Evolutionary conservation across 495 filamentous ascomycete species (phyloP).

Genomic region (Aspergillus sclerotiicarbonarius): DNA sequence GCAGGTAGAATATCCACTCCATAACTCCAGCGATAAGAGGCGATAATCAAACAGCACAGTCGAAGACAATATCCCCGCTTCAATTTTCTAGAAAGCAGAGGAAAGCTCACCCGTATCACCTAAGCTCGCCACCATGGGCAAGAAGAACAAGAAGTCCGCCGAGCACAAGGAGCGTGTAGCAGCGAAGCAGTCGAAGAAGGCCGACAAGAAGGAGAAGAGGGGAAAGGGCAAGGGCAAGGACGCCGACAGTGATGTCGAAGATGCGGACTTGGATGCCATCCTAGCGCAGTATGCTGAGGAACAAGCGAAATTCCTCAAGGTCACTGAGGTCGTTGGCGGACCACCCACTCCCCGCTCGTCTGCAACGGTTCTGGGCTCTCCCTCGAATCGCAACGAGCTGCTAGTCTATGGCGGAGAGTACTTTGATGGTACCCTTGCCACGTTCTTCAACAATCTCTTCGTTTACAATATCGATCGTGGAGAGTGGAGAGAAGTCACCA

Average conservation of each 20-base stretch:
- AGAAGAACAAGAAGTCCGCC: slow-evolving; percentile 55
- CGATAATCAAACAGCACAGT: neutral
- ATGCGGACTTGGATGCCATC: slow-evolving; percentile 96
- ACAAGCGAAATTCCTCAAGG: slow-evolving; percentile 89
- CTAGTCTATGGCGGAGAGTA: slow-evolving; percentile 85
- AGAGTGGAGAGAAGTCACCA: slow-evolving; percentile 85
- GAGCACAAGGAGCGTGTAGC: slow-evolving; percentile 56
- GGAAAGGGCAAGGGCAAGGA: slow-evolving; percentile 56
- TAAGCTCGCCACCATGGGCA: slow-evolving; percentile 39
- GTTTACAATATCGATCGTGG: slow-evolving; percentile 84
- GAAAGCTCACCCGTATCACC: neutral
- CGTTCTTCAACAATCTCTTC: slow-evolving; percentile 73
- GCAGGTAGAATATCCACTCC: neutral
- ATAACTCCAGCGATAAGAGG: neutral
- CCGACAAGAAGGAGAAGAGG: slow-evolving; percentile 73
- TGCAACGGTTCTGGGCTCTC: slow-evolving; percentile 76
- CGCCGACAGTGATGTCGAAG: slow-evolving; percentile 79
- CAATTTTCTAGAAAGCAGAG: neutral
- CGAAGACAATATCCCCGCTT: neutral
- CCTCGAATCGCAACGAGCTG: slow-evolving; percentile 82
- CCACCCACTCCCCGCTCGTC: slow-evolving; percentile 79
- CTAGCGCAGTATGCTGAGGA: slow-evolving; percentile 79
- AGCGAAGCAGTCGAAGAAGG: slow-evolving; percentile 59
- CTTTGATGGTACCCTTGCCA: slow-evolving; percentile 61
- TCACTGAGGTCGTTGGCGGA: slow-evolving; percentile 75